Base-by-base conservation (phyloP, 148 eudicot genomes). In the Dysphania ambrosioides region DNA sequence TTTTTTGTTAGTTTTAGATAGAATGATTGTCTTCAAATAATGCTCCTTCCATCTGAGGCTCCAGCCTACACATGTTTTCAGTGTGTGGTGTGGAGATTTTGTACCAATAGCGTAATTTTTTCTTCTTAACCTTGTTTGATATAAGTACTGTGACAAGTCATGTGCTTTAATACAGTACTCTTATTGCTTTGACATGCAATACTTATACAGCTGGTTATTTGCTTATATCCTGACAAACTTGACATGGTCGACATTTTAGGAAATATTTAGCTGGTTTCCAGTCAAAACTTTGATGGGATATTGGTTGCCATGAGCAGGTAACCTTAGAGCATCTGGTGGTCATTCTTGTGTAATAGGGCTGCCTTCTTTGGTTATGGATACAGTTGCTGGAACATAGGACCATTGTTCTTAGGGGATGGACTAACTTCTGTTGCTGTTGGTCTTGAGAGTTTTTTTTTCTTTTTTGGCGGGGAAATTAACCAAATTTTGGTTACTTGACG, bases 311-410 rank as follows among this genome's bases (percentile, higher is more conserved):
- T 21, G 59, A 55, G 59, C 59, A 55, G 59, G 24, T 55, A n/a
- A n/a, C 59, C 59, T 55, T 55, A 55, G 59, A 55, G 59, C 24
- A 55, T 55, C 9, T 55, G 59, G 59, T 55, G 59, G 59, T 55
- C n/a, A 16, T 47, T 21, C 53, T 13, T 21, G 13, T 16, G 53
- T 47, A 47, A 18, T 15, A 18, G 16, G 53, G 21, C 16, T 47
- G 6, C 53, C 53, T 21, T 47, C 3, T 47, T 15, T 47, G 53
- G 53, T 47, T 47, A 47, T 15, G 47, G 13, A 47, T 47, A 47
- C 21, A 47, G 19, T 47, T 47, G 16, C 53, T 47, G 53, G 53
- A 8, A 4, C 40, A 36, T 36, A 8, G 40, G 1, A 36, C 7
- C 1, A 36, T 36, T 36, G 3, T 36, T 8, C 3, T 5, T 36